A percentile compares a stretch with the other conserved stretches of the same genome.
Conservation (phyloP, 257 asterid genomes). For the Plantago major region DNA sequence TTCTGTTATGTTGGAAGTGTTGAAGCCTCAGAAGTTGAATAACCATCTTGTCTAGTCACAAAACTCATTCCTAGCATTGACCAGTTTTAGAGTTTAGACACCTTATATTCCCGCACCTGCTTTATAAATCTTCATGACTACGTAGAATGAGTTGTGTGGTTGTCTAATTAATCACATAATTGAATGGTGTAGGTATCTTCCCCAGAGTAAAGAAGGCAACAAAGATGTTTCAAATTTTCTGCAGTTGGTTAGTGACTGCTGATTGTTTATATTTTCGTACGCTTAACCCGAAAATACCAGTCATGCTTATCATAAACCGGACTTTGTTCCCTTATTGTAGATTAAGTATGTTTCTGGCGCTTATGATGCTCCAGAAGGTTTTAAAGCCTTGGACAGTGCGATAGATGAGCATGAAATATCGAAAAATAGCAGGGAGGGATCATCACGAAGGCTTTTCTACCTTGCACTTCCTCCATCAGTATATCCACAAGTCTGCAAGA, state of each 20-base stretch:
- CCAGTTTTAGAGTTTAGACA: not conserved
- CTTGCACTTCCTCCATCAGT: slow-evolving; percentile 99
- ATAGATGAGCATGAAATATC: slow-evolving; percentile 80
- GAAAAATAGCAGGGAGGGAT: slow-evolving; percentile 60
- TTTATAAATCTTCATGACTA: not conserved
- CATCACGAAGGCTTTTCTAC: slow-evolving; percentile 92
- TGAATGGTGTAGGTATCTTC: slow-evolving; percentile 56
- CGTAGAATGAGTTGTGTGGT: not conserved
- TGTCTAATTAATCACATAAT: slow-evolving; percentile 2
- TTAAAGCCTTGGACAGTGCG: slow-evolving; percentile 70
- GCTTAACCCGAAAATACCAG: slow-evolving; percentile 2
- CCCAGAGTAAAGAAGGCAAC: slow-evolving; percentile 46
- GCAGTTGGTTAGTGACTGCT: slow-evolving; percentile 64
- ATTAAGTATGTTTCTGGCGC: slow-evolving; percentile 89
- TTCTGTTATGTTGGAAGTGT: not conserved
- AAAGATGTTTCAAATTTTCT: slow-evolving; percentile 57
- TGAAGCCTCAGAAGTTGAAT: slow-evolving; percentile 6
- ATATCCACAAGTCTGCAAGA: slow-evolving; percentile 92
- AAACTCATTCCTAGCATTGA: not conserved
- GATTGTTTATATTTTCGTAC: not conserved
- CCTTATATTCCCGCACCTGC: not conserved
- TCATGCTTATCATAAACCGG: not conserved
- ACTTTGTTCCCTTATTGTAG: slow-evolving; percentile 36
- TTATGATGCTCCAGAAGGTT: slow-evolving; percentile 86
- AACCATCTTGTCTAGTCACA: not conserved